Evolutionary conservation across 345 rosid genomes (phyloP), one percentile per base, ranked within the genome.

Genomic region (Crucihimalaya himalaica): DNA sequence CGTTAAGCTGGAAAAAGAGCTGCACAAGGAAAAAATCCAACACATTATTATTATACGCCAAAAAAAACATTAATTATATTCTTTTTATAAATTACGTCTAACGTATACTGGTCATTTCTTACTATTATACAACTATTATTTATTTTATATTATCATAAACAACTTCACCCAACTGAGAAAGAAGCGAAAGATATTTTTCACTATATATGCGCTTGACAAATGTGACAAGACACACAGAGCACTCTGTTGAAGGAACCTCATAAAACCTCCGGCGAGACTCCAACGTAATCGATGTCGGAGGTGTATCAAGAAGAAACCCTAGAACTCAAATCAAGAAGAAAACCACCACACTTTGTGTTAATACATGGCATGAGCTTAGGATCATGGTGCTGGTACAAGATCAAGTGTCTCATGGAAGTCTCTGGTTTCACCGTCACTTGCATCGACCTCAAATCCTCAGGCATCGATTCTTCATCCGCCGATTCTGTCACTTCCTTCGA

Each of bases 371-470:
- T 88, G 37, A 63, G 91, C 27, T 86, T 86, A 54, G 98, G 98
- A 60, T 82, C 88, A 10, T 94, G 98, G 98, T 91, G 98, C 79
- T 94, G 98, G 98, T 94, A 89, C 86, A 94, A 86, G 62, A 70
- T 94, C 73, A 79, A 84, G 60, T 74, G 87, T 56, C 84, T 89
- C 23, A 81, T 94, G 86, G 98, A 94, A 87, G 81, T 48, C 69
- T 88, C 93, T 37, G 95, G 98, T 52, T 85, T 75, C 79, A 57
- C 61, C 28, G 98, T 89, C 40, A 77, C 96, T 39, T 94, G 98
- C 84, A 78, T 93, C 70, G 92, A 93, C 73, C 96, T 90, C 63
- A 88, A 82, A 71, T 72, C 86, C 14, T 60, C 89, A 5, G 98
- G 98, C 15, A 79, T 81, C 35, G 93, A 93, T 74, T 77, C 32